Evolutionary conservation across 257 asterid genomes (phyloP).

Genomic region (Forsythia suspensa): DNA sequence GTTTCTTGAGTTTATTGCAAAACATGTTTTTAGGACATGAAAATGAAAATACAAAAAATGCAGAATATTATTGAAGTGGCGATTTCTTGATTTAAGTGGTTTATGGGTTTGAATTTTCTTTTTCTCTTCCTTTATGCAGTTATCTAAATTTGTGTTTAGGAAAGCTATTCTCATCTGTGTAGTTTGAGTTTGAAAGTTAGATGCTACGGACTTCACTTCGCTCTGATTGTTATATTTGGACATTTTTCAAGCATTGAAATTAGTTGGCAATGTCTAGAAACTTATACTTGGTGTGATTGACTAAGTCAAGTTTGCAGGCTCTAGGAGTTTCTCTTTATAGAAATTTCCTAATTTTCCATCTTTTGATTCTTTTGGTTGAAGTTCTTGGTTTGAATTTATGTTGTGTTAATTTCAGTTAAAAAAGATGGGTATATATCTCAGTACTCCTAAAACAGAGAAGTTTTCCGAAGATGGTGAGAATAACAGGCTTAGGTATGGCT

Average conservation of each 20-base stretch:
- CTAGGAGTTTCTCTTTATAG: neutral
- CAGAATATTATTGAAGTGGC: neutral
- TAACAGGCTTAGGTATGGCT: constrained; percentile 65
- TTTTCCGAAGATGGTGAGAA: constrained; percentile 84
- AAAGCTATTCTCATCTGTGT: neutral
- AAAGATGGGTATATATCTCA: constrained; percentile 88
- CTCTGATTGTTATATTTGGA: neutral
- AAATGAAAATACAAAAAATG: neutral
- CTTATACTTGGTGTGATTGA: neutral
- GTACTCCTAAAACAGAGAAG: constrained; percentile 90
- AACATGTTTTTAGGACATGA: too few species aligned
- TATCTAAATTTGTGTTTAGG: neutral
- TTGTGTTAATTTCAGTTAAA: constrained; percentile 38
- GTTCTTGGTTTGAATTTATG: constrained; percentile 8
- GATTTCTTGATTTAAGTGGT: constrained; percentile 13
- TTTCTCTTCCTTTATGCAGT: neutral
- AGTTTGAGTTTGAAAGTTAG: constrained; percentile 16
- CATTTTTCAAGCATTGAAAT: constrained; percentile 5
- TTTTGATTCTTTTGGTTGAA: constrained; percentile 9
- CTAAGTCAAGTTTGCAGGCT: neutral
- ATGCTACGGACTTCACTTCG: neutral
- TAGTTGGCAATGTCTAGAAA: neutral
- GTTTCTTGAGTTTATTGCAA: too few species aligned
- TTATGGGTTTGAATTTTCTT: neutral
- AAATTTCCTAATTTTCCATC: neutral